Evolutionary conservation across 2,329 filamentous ascomycete genomes (phyloP).

Genomic region (Tolypocladium album): DNA sequence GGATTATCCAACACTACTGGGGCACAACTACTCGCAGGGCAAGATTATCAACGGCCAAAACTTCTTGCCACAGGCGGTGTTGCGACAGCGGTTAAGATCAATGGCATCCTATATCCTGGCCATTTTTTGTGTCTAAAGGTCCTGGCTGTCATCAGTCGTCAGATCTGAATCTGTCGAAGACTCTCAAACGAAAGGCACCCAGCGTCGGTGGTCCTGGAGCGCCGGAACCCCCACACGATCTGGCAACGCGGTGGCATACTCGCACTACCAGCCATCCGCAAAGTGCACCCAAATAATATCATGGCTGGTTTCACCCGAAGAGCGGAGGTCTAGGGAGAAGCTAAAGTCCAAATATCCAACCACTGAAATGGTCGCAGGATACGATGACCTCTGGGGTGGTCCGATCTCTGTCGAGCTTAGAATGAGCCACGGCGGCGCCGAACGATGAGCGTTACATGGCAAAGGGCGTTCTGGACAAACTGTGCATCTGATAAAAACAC

Average conservation of each 20-base stretch:
- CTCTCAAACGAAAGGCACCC: background rate
- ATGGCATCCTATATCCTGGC: background rate
- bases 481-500: too few relatives aligned
- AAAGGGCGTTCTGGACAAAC: too few relatives aligned
- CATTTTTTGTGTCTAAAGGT: background rate
- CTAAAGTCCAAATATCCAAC: background rate
- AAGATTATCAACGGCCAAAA: background rate
- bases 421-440: background rate
- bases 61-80: background rate
- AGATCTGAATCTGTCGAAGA: background rate
- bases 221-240: background rate
- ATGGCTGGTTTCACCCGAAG: background rate
- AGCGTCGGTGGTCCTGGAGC: background rate
- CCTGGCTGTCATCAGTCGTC: background rate
- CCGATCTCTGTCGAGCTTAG: too few relatives aligned
- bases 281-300: background rate
- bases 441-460: background rate
- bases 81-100: background rate
- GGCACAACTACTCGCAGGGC: too few relatives aligned
- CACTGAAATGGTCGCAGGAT: background rate
- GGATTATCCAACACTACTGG: too few relatives aligned
- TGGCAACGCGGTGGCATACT: background rate
- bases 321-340: background rate
- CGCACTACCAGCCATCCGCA: background rate
- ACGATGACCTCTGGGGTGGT: too few relatives aligned